These are phyloP conservation scores for Cyclotella kingstonii DNA, from an alignment of 108 stramenopile species.

Conservation along the genomic window DNA sequence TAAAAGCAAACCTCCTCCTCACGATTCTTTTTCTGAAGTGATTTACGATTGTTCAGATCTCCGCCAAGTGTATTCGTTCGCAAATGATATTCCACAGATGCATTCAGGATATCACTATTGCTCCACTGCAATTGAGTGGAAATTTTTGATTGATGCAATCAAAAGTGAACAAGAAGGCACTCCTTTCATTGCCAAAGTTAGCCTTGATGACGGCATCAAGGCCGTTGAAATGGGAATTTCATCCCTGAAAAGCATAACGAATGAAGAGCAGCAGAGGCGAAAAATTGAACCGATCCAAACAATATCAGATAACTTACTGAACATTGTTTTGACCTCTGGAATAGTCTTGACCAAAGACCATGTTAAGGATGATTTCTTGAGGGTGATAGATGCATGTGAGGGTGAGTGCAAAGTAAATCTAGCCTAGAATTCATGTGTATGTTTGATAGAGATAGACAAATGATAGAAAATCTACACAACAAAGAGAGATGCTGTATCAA, in stretches of 20 bases:
- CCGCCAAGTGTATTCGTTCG: slow-evolving; percentile 59
- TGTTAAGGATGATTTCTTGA: slow-evolving; percentile 20
- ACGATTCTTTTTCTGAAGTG: slow-evolving; percentile 45
- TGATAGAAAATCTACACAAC: too few relatives aligned
- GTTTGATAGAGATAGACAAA: too few relatives aligned
- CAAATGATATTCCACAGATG: slow-evolving; percentile 53
- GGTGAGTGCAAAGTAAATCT: slow-evolving; percentile 22
- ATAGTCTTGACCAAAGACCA: slow-evolving; percentile 5
- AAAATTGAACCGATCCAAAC: slow-evolving; percentile 27
- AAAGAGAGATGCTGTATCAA: too few relatives aligned
- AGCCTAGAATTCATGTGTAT: slow-evolving; percentile 5
- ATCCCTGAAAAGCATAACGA: slow-evolving; percentile 41
- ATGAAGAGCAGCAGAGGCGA: background rate
- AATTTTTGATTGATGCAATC: slow-evolving; percentile 57
- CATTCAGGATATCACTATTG: slow-evolving; percentile 83
- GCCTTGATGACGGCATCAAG: slow-evolving; percentile 68
- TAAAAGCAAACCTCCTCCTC: slow-evolving; percentile 70
- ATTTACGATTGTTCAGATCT: slow-evolving; percentile 80
- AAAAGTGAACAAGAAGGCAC: slow-evolving; percentile 38
- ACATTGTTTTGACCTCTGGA: slow-evolving; percentile 23
- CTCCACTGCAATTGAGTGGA: slow-evolving; percentile 83
- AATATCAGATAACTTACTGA: slow-evolving; percentile 28
- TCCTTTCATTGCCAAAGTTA: slow-evolving; percentile 60
- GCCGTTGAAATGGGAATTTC: slow-evolving; percentile 77
- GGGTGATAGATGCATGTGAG: slow-evolving; percentile 21